Percentiles rank a stretch among this genome's conserved stretches.
phyloP scores from a whole-genome alignment of 73 alveolate genomes.

The Paraurostyla sp. region DNA sequence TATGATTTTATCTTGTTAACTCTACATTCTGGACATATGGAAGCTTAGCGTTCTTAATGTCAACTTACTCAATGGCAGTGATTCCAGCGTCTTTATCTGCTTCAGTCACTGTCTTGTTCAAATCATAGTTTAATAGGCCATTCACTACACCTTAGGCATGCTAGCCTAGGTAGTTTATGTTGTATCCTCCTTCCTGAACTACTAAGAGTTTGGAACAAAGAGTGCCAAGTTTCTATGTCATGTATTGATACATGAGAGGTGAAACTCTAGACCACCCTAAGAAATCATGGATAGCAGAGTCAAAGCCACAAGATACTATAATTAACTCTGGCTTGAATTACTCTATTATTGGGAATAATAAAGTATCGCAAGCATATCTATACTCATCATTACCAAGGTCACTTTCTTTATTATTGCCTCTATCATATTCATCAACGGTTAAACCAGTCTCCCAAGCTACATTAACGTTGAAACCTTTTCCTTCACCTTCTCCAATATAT shows the following conservation, averaged over 20 bases:
- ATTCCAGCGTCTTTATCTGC: constrained; percentile 23
- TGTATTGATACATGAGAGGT: constrained; percentile 74
- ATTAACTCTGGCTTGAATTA: constrained; percentile 89
- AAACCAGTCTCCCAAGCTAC: constrained; percentile 86
- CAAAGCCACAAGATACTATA: constrained; percentile 91
- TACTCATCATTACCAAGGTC: constrained; percentile 86
- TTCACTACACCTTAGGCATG: constrained; percentile 76
- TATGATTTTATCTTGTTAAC: not conserved
- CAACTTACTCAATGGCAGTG: not conserved
- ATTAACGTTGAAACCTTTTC: constrained; percentile 89
- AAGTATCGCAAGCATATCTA: constrained; percentile 77
- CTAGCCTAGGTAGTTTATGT: constrained; percentile 79
- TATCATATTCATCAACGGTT: constrained; percentile 48
- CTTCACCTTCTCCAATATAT: constrained; percentile 78
- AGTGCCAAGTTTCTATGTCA: constrained; percentile 77
- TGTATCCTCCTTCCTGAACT: constrained; percentile 93
- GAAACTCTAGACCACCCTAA: constrained; percentile 82
- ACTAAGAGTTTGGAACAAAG: constrained; percentile 78
- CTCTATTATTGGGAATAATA: constrained; percentile 74
- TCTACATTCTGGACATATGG: not conserved
- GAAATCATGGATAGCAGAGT: constrained; percentile 92
- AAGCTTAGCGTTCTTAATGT: not conserved
- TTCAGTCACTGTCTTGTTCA: not conserved
- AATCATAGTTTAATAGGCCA: constrained; percentile 67
- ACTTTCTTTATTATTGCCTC: constrained; percentile 63